Evolutionary conservation across 257 asterid genomes (phyloP), one percentile per base, ranked within the genome.

Genomic region (Lantana camara): DNA sequence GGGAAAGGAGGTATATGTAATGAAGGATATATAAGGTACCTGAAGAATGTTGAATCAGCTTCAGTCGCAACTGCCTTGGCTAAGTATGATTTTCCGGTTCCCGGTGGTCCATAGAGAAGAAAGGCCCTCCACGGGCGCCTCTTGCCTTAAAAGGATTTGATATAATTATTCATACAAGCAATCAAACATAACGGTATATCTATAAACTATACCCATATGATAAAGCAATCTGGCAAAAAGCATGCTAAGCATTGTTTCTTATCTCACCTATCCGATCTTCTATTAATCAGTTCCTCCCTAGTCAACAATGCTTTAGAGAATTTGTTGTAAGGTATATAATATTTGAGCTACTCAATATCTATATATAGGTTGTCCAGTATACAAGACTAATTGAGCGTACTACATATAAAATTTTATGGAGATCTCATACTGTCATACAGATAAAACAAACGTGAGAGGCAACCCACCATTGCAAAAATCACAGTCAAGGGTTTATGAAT

Each of bases 1-100:
- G 50, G 14, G 9, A 57, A 44, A 30, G 23, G 44, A 51, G n/a
- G 40, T 29, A 66, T 13, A 44, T 14, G 38, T 57, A 57, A 57
- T 19, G 40, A n/a, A 50, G 38, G 48, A 70, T 55, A 21, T 48
- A 53, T 50, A 81, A 73, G 41, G 35, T 69, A 90, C 99, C 99
- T 94, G 80, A 84, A 93, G 73, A 93, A 93, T 0, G 99, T 93
- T 10, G 99, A 93, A 69, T 93, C 99, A 5, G 97, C 99, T 82
- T 93, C 99, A 12, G 99, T 93, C 64, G 99, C 99, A 76, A 93
- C 99, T 69, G 99, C 99, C 81, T 93, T 93, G 32, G 99, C 99
- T 75, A 93, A 73, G 84, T 90, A 93, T 51, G 99, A 93, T 80
- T 93, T 93, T 67, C 99, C 99, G 0, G 97, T 93, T 66, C 97